Evolutionary conservation across 345 rosid species (phyloP), one percentile per base, ranked within the genome.

Genomic region (Eucalyptus regnans): DNA sequence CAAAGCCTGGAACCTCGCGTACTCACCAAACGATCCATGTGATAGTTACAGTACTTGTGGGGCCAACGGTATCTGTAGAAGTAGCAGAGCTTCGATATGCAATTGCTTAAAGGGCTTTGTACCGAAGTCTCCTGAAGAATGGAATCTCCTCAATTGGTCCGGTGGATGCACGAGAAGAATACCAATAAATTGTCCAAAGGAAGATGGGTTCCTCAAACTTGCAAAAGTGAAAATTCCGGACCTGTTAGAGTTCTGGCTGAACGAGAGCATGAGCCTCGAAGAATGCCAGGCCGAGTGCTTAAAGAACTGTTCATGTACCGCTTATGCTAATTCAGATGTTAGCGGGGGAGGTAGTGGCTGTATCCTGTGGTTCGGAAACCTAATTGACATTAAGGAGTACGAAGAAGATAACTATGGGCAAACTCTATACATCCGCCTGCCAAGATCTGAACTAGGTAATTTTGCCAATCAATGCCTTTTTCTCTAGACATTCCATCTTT

Each of bases 191-290:
- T 93, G 94, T 86, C 25, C 87, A 2, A 86, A 44, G 8, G 25
- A 51, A 84, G 95, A 94, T 11, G 92, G 92, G 14, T 94, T 94
- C 86, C 18, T 90, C 88, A 87, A 86, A 2, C 49, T 90, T 51
- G 23, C 52, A 23, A 79, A 88, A 46, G 48, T 93, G 79, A 94
- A 93, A 80, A 46, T 93, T 92, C 95, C 94, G 11, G 92, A 94
- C 71, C 87, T 90, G 49, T 23, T 81, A 13, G 29, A 88, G 15
- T 49, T 92, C 51, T 92, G 88, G 68, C 83, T 89, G 52, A 87
- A 88, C 86, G 60, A 49, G 7, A 58, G 58, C 79, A 86, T 90
- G 76, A 89, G 85, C 22, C 64, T 91, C 4, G 50, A 56, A 49
- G 92, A 92, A 48, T 94, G 95, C 88, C 84, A 87, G 60, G 37